Percentiles rank a stretch among this genome's conserved stretches.
Evolutionary conservation across 306 rosid species (phyloP).

Genomic region (Rubus idaeus): DNA sequence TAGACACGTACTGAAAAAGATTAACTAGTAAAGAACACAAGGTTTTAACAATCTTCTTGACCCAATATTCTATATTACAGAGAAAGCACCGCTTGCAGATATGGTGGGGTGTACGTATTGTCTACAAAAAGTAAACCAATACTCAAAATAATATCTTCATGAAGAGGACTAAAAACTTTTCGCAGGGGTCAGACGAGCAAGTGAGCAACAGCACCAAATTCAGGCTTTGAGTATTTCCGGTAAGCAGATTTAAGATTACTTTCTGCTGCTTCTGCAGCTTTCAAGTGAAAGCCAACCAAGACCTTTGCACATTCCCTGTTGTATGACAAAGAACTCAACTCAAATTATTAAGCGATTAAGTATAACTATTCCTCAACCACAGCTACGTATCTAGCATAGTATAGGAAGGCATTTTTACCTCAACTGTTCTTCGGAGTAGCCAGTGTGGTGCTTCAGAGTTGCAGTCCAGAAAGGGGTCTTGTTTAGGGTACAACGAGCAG

Average conservation of each 20-base stretch:
- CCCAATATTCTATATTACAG: neutral
- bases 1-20: neutral
- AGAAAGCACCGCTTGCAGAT: neutral
- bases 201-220: constrained; percentile 48
- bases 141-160: neutral
- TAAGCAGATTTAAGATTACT: constrained; percentile 49
- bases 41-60: neutral
- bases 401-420: constrained; percentile 32
- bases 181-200: constrained; percentile 41
- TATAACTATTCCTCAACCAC: neutral
- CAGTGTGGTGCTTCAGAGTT: constrained; percentile 65
- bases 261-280: constrained; percentile 50
- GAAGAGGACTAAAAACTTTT: constrained; percentile 1
- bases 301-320: constrained; percentile 58
- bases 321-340: constrained; percentile 1
- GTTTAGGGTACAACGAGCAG: constrained; percentile 56
- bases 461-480: constrained; percentile 64
- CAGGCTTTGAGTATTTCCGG: constrained; percentile 48
- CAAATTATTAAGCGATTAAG: neutral
- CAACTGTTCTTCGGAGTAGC: constrained; percentile 59
- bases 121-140: neutral
- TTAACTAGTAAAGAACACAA: too few relatives aligned
- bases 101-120: neutral
- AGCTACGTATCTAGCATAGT: neutral
- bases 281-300: constrained; percentile 45